phyloP scores from a whole-genome alignment of 352 stramenopile species.

The Plasmopara viticola region DNA sequence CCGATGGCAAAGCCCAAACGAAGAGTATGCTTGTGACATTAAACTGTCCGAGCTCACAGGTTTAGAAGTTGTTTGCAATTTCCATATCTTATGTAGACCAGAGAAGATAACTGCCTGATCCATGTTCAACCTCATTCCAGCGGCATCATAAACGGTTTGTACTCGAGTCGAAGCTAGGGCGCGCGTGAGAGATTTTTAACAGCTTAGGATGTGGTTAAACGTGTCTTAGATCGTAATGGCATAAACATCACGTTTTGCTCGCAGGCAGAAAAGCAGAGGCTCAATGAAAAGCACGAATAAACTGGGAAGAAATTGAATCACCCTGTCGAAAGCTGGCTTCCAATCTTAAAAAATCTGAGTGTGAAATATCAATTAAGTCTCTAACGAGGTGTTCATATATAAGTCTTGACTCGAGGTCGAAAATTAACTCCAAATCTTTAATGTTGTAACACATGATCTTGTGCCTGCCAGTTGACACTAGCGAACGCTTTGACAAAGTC shows the following conservation, averaged over 20 bases:
- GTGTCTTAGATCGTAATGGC: neutral
- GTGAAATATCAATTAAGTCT: neutral
- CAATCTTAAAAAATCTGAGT: neutral
- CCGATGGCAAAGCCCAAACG: neutral
- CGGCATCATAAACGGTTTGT: neutral
- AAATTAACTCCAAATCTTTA: constrained; percentile 1
- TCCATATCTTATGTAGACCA: neutral
- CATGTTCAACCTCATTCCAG: neutral
- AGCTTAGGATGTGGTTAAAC: neutral
- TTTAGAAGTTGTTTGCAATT: neutral
- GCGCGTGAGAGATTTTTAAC: neutral
- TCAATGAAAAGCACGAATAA: constrained; percentile 1
- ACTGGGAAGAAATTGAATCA: neutral
- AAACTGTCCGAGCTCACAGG: neutral
- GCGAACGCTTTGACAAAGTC: constrained; percentile 5
- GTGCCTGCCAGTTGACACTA: constrained; percentile 4
- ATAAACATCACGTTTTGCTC: neutral
- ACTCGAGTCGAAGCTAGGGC: neutral
- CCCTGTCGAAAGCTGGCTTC: neutral
- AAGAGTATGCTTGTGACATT: neutral
- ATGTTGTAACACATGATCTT: neutral
- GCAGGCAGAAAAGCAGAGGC: neutral
- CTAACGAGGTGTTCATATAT: neutral
- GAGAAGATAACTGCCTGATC: neutral
- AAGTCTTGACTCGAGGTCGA: neutral